Percentiles rank a stretch among this genome's conserved stretches.
Evolutionary conservation across 805 yeast species (phyloP).

Genomic region (Barnettozyma californica): DNA sequence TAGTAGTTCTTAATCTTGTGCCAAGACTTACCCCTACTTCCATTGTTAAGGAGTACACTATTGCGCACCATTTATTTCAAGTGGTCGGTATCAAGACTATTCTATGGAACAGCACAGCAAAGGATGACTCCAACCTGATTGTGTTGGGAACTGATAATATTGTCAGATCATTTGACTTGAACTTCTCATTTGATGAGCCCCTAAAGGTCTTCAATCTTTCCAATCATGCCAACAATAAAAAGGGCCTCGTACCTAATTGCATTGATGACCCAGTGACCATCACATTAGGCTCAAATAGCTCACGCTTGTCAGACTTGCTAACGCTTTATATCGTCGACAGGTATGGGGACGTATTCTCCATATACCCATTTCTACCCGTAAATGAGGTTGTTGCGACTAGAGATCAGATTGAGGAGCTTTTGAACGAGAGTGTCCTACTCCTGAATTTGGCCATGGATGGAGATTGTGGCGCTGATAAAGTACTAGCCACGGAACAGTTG

Average conservation of each 20-base stretch:
- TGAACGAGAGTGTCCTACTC: conserved; percentile 30
- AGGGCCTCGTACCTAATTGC: conserved; percentile 18
- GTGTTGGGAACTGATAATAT: conserved; percentile 31
- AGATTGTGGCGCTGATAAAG: neutral
- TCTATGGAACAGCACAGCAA: conserved; percentile 41
- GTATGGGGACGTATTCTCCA: conserved; percentile 54
- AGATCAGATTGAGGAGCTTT: conserved; percentile 26
- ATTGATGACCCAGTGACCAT: conserved; percentile 22
- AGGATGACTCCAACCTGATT: conserved; percentile 38
- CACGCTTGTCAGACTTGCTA: conserved; percentile 35
- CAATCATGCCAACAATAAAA: conserved; percentile 15
- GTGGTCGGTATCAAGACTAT: conserved; percentile 32
- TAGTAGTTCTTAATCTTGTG: conserved; percentile 27
- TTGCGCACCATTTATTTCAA: conserved; percentile 25
- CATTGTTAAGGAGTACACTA: conserved; percentile 19
- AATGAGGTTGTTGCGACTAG: conserved; percentile 32
- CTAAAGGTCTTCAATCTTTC: conserved; percentile 11
- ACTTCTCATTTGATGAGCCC: conserved; percentile 24
- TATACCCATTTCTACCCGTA: conserved; percentile 61
- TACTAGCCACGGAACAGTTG: conserved; percentile 28
- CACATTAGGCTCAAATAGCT: conserved; percentile 19
- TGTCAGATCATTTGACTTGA: conserved; percentile 34
- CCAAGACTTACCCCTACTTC: neutral
- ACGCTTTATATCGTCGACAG: conserved; percentile 47
- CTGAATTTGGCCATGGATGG: conserved; percentile 24